A percentile compares a stretch with the other conserved stretches of the same genome.
These are phyloP conservation scores for Lyophyllum shimeji DNA, from an alignment of 768 basidiomycete genomes.

Conservation along the genomic window DNA sequence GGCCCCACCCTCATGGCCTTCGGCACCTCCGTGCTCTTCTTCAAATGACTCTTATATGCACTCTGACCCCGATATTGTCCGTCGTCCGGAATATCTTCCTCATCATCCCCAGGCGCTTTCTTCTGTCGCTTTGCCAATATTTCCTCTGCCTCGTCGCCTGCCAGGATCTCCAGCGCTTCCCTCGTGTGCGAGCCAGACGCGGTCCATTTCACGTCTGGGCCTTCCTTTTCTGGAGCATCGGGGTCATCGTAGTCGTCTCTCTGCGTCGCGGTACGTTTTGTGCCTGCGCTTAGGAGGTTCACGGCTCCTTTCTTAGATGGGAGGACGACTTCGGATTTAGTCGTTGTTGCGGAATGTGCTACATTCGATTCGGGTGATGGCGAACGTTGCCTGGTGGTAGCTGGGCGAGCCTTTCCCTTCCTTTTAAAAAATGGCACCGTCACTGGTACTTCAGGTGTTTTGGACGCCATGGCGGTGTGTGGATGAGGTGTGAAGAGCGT, in stretches of 20 bases:
- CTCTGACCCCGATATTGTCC: conserved; percentile 85
- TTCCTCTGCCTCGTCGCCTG: conserved; percentile 81
- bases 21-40: conserved; percentile 80
- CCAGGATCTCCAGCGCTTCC: conserved; percentile 71
- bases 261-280: conserved; percentile 55
- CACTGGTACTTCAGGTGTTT: conserved; percentile 31
- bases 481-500: neutral
- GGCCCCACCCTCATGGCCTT: conserved; percentile 87
- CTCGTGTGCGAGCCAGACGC: conserved; percentile 73
- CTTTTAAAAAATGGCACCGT: conserved; percentile 91
- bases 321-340: conserved; percentile 73
- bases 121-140: conserved; percentile 68
- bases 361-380: conserved; percentile 45
- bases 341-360: conserved; percentile 30
- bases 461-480: conserved; percentile 38
- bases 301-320: conserved; percentile 66
- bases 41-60: conserved; percentile 78
- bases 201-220: conserved; percentile 77
- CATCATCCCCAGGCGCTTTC: conserved; percentile 54
- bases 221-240: conserved; percentile 55
- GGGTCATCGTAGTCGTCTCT: conserved; percentile 56
- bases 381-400: conserved; percentile 75
- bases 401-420: conserved; percentile 72
- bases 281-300: conserved; percentile 66
- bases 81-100: conserved; percentile 75